Percentiles rank a stretch among this genome's conserved stretches.
These are phyloP conservation scores for Paramecium biaurelia DNA, from an alignment of 73 alveolate species.

Conservation along the genomic window DNA sequence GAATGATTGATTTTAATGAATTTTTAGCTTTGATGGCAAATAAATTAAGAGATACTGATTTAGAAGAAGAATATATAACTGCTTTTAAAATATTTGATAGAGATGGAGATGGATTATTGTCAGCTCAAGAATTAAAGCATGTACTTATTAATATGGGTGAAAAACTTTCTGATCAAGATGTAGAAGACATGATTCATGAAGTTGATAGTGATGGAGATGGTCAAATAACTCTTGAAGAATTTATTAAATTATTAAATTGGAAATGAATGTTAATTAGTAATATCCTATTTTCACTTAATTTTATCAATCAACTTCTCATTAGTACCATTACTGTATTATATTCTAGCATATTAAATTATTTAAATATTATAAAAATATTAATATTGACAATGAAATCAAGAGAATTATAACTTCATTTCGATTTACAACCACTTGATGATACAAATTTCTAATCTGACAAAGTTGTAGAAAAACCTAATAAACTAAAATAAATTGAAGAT, in stretches of 20 bases:
- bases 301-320: not conserved
- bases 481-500: not conserved
- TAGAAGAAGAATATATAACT: slow-evolving; percentile 98
- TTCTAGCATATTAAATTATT: not conserved
- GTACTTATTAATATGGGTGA: slow-evolving; percentile 89
- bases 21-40: slow-evolving; percentile 97
- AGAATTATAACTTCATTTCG: not conserved
- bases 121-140: slow-evolving; percentile 87
- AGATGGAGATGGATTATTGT: slow-evolving; percentile 91
- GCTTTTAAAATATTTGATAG: slow-evolving; percentile 99
- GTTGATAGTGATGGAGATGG: slow-evolving; percentile 96
- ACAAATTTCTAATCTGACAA: not conserved
- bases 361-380: not conserved
- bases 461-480: not conserved
- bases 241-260: slow-evolving; percentile 67
- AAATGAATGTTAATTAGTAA: not conserved
- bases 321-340: not conserved
- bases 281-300: not conserved
- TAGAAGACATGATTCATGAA: slow-evolving; percentile 95
- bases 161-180: slow-evolving; percentile 85
- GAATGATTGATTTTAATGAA: slow-evolving; percentile 97
- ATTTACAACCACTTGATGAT: not conserved
- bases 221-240: slow-evolving; percentile 84
- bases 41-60: slow-evolving; percentile 96
- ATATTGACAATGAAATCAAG: not conserved